Evolutionary conservation across 257 asterid species (phyloP).

Genomic region (Lithospermum erythrorhizon): DNA sequence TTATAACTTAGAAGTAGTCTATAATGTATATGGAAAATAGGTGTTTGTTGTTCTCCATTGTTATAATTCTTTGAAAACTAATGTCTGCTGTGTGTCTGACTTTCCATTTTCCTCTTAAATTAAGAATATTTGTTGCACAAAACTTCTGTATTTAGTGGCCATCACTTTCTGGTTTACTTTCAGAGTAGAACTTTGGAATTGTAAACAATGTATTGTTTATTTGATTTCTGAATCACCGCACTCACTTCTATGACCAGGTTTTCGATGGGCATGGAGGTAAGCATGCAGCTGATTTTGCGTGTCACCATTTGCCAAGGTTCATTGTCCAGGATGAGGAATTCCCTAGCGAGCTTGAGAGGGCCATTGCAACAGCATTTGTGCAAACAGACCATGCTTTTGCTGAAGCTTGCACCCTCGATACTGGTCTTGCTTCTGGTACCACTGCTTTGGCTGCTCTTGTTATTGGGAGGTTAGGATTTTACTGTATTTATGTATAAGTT

Average conservation of each 20-base stretch:
- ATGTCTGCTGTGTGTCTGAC: no score
- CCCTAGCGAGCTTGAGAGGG: conserved; percentile 64
- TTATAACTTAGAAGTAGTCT: no score
- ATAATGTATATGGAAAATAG: no score
- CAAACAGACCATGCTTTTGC: conserved; percentile 89
- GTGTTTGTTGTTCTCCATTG: no score
- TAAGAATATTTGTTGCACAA: no score
- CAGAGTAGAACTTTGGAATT: no score
- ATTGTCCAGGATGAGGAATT: conserved; percentile 62
- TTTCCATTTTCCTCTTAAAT: no score
- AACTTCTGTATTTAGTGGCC: no score
- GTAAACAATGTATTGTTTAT: no score
- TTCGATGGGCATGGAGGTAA: conserved; percentile 99
- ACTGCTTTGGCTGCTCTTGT: conserved; percentile 89
- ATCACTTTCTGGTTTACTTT: background rate
- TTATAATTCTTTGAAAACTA: no score
- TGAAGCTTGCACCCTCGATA: conserved; percentile 71
- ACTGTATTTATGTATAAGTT: background rate
- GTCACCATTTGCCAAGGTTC: conserved; percentile 74
- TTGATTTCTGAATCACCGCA: background rate
- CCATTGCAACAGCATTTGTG: conserved; percentile 62
- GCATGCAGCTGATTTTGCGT: conserved; percentile 92
- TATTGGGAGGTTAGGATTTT: conserved; percentile 55
- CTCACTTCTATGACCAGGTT: conserved; percentile 36
- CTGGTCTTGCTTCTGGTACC: conserved; percentile 94